Evolutionary conservation across 148 eudicot genomes (phyloP).

Genomic region (Pharnaceum exiguum): DNA sequence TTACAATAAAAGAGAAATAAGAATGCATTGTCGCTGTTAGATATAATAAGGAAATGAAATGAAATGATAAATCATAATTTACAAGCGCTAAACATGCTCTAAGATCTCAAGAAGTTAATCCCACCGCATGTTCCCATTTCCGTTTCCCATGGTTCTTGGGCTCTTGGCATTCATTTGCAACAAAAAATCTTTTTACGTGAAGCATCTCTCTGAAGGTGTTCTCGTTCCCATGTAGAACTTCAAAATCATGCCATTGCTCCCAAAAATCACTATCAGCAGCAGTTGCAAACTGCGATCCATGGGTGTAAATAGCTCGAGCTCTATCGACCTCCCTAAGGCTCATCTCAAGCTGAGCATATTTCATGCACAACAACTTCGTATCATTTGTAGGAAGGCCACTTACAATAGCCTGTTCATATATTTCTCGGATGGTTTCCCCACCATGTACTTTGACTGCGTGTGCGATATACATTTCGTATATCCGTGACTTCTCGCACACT

Average conservation of each 20-base stretch:
- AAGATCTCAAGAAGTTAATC: too few relatives aligned
- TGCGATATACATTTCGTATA: constrained; percentile 92
- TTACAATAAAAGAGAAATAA: too few relatives aligned
- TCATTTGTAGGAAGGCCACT: constrained; percentile 94
- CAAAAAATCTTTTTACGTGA: constrained; percentile 68
- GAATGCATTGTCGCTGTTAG: too few relatives aligned
- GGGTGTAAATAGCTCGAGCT: constrained; percentile 57
- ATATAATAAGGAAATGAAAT: too few relatives aligned
- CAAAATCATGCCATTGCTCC: constrained; percentile 86
- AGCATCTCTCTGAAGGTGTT: constrained; percentile 94
- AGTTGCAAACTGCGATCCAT: constrained; percentile 72
- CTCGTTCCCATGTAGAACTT: constrained; percentile 91
- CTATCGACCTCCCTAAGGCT: constrained; percentile 94
- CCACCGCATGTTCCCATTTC: too few relatives aligned
- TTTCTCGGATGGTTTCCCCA: constrained; percentile 82
- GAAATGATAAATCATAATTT: too few relatives aligned
- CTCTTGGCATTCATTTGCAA: too few relatives aligned
- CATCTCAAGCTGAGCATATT: constrained; percentile 90
- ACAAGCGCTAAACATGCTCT: too few relatives aligned
- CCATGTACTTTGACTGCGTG: constrained; percentile 92
- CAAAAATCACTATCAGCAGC: constrained; percentile 82
- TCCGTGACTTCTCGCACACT: constrained; percentile 73
- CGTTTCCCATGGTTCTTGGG: too few relatives aligned
- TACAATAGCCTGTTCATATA: constrained; percentile 85
- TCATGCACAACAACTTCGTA: constrained; percentile 75